phyloP scores from a whole-genome alignment of 495 filamentous ascomycete species.

The Diplogelasinospora grovesii region DNA sequence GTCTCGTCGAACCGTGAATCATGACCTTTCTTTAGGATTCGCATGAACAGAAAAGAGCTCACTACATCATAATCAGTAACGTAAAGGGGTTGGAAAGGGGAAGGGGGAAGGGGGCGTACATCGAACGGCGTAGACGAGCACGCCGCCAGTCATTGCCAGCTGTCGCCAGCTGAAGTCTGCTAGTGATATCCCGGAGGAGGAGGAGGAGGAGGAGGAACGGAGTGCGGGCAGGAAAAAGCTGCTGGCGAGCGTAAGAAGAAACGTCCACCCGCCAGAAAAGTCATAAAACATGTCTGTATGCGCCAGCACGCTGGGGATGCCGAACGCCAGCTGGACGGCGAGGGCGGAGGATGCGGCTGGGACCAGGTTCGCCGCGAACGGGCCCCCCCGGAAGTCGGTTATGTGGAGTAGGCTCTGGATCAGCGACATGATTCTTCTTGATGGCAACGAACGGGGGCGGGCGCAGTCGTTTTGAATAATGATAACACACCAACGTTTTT shows the following conservation, averaged over 20 bases:
- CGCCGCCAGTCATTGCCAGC: slow-evolving; percentile 48
- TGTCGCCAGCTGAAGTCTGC: slow-evolving; percentile 52
- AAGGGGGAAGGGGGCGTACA: slow-evolving; percentile 27
- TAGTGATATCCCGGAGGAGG: slow-evolving; percentile 18
- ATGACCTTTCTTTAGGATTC: slow-evolving; percentile 46
- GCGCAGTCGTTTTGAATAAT: too few relatives aligned
- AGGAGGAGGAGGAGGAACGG: slow-evolving; percentile 21
- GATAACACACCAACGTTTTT: too few relatives aligned
- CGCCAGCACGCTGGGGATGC: slow-evolving; percentile 47
- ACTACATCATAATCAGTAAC: slow-evolving; percentile 30
- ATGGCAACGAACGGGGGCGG: too few relatives aligned
- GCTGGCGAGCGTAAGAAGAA: slow-evolving; percentile 47
- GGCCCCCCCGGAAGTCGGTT: slow-evolving; percentile 45
- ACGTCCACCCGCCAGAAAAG: slow-evolving; percentile 53
- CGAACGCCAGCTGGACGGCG: slow-evolving; percentile 46
- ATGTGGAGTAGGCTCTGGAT: slow-evolving; percentile 43
- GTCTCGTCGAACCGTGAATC: slow-evolving; percentile 58
- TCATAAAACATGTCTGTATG: slow-evolving; percentile 59
- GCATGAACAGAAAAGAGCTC: slow-evolving; percentile 51
- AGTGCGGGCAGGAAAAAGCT: slow-evolving; percentile 51
- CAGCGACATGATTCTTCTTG: too few relatives aligned
- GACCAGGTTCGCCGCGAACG: slow-evolving; percentile 53
- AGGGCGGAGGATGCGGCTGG: slow-evolving; percentile 50
- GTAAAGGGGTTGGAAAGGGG: neutral
- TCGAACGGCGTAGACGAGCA: slow-evolving; percentile 50